phyloP scores from a whole-genome alignment of 1,284 basidiomycete species.

The Neotropicomus parvogracilis region DNA sequence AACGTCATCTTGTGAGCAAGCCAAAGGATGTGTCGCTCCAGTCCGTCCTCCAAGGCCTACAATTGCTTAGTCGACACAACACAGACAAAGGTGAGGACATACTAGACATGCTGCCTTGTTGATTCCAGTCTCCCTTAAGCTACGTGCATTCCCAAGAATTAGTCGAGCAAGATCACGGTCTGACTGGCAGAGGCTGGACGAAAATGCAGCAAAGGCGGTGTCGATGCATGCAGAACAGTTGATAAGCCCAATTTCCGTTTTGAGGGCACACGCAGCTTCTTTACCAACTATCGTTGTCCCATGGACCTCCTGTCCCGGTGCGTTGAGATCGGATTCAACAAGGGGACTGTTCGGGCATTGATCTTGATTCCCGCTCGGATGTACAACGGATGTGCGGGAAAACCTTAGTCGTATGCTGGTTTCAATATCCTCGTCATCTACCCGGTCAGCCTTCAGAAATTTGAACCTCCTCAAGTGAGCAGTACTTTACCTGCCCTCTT shows the following conservation, averaged over 20 bases:
- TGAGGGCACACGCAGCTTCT: conserved; percentile 49
- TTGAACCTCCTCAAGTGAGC: background rate
- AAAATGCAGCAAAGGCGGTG: conserved; percentile 38
- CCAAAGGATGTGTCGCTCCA: conserved; percentile 23
- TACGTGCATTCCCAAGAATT: conserved; percentile 42
- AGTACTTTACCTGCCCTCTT: conserved; percentile 68
- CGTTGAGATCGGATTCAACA: conserved; percentile 11
- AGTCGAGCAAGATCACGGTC: conserved; percentile 37
- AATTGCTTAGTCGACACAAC: conserved; percentile 9
- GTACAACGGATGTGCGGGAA: conserved; percentile 18
- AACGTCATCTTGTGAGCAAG: conserved; percentile 45
- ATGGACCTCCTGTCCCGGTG: conserved; percentile 35
- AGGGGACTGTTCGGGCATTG: conserved; percentile 16
- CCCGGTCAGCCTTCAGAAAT: background rate
- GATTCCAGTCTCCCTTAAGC: conserved; percentile 46
- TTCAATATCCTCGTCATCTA: conserved; percentile 80
- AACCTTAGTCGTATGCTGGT: conserved; percentile 54
- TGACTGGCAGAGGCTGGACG: conserved; percentile 34
- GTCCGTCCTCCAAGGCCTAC: conserved; percentile 16
- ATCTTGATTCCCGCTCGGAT: conserved; percentile 14
- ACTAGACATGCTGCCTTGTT: conserved; percentile 48
- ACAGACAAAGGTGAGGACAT: conserved; percentile 24
- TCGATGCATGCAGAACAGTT: conserved; percentile 60
- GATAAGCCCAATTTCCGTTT: conserved; percentile 42
- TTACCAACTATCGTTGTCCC: conserved; percentile 43